Percentiles rank a stretch among this genome's conserved stretches.
Evolutionary conservation across 169 alveolate species (phyloP).

Genomic region (Theileria luwenshuni): DNA sequence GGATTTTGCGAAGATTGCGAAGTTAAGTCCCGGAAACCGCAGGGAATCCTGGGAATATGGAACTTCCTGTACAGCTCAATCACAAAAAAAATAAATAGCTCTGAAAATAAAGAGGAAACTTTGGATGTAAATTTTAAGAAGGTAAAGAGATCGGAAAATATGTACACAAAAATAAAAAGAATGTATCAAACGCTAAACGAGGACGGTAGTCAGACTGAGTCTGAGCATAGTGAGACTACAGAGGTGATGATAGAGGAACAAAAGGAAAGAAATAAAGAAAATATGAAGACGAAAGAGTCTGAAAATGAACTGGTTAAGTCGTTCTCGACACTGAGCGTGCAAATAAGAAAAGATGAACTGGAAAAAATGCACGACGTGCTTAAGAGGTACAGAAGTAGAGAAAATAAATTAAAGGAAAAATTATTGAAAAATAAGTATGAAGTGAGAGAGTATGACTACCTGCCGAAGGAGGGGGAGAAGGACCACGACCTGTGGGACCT

Average conservation of each 20-base stretch:
- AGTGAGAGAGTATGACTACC: slow-evolving; percentile 10
- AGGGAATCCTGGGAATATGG: not conserved
- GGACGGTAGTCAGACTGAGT: not conserved
- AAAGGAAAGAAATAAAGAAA: not conserved
- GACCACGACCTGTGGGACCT: slow-evolving; percentile 55
- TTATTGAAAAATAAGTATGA: not conserved
- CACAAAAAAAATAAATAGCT: not conserved
- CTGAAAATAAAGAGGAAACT: too few relatives aligned
- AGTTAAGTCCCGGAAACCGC: not conserved
- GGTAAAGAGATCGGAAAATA: not conserved
- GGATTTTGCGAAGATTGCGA: not conserved
- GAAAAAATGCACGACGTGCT: slow-evolving; percentile 13
- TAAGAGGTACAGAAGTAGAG: not conserved
- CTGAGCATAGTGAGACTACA: not conserved
- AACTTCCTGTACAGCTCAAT: not conserved
- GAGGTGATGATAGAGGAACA: not conserved
- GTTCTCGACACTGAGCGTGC: not conserved
- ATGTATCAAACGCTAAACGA: not conserved
- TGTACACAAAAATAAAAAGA: not conserved
- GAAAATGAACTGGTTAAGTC: not conserved
- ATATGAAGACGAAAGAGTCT: not conserved
- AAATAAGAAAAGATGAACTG: not conserved
- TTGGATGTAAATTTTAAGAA: not conserved
- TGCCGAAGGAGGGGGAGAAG: slow-evolving; percentile 37
- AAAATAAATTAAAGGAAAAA: slow-evolving; percentile 9